These are phyloP conservation scores for Scutellaria minor DNA, from an alignment of 257 asterid species.

Conservation along the genomic window DNA sequence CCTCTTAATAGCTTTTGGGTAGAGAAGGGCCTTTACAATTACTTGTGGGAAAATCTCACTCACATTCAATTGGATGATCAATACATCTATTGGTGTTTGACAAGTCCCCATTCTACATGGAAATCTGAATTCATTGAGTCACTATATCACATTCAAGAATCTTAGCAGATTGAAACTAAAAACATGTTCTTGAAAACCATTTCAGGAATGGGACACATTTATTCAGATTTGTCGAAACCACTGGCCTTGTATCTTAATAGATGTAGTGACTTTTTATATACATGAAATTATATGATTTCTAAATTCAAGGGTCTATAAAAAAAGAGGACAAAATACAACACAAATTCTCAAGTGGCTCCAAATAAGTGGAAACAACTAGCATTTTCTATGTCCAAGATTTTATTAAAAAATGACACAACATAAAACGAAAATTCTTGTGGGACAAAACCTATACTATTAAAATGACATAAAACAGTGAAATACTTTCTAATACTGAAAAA, in stretches of 20 bases:
- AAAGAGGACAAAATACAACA: background rate
- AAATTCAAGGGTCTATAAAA: background rate
- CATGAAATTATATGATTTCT: no score
- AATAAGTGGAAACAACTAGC: background rate
- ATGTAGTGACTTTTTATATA: no score
- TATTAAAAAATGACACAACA: background rate
- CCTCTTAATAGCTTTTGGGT: conserved; percentile 60
- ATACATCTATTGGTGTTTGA: conserved; percentile 56
- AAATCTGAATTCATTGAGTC: conserved; percentile 44
- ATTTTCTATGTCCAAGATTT: background rate
- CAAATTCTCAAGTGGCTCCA: background rate
- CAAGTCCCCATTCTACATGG: conserved; percentile 63
- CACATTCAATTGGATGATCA: conserved; percentile 50
- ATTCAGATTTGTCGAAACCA: no score
- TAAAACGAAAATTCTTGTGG: conserved; percentile 19
- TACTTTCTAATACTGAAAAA: no score
- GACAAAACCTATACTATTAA: conserved; percentile 10
- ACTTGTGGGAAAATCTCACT: conserved; percentile 46
- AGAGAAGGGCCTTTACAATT: conserved; percentile 52
- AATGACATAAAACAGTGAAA: no score
- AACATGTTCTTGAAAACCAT: background rate
- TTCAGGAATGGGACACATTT: background rate
- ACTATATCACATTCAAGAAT: background rate
- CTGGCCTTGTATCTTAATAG: no score
- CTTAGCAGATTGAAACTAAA: background rate